Evolutionary conservation across 495 filamentous ascomycete species (phyloP).

Genomic region (Symbiotaphrina buchneri): DNA sequence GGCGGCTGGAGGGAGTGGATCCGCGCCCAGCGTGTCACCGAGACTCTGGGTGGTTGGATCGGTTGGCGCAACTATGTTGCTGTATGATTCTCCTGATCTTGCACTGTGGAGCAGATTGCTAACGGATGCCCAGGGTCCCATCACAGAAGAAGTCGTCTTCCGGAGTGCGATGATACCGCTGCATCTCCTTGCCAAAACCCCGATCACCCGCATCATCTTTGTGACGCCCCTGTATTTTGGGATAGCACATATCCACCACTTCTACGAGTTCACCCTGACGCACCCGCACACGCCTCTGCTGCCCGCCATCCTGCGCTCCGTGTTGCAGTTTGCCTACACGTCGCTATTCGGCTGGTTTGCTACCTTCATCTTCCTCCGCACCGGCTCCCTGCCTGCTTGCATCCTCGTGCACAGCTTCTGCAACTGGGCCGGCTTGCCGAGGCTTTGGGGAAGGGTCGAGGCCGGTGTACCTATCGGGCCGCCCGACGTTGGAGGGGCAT

Average conservation of each 20-base stretch:
- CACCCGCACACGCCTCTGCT: slow-evolving; percentile 43
- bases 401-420: slow-evolving; percentile 72
- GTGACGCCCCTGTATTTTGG: slow-evolving; percentile 79
- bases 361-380: slow-evolving; percentile 74
- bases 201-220: slow-evolving; percentile 35
- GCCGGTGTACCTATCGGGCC: slow-evolving; percentile 12
- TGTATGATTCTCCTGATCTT: slow-evolving; percentile 16
- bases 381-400: slow-evolving; percentile 51
- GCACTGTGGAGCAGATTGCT: slow-evolving; percentile 4
- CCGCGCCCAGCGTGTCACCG: slow-evolving; percentile 15
- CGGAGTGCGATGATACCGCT: slow-evolving; percentile 65
- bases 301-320: slow-evolving; percentile 37
- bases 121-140: slow-evolving; percentile 39
- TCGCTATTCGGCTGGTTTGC: slow-evolving; percentile 85
- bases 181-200: slow-evolving; percentile 42
- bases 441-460: slow-evolving; percentile 59
- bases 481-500: slow-evolving; percentile 6
- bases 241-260: slow-evolving; percentile 85
- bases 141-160: slow-evolving; percentile 88
- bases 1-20: slow-evolving; percentile 46
- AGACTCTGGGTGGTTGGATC: slow-evolving; percentile 33
- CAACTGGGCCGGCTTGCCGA: slow-evolving; percentile 79
- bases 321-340: slow-evolving; percentile 82
- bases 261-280: slow-evolving; percentile 77
- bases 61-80: slow-evolving; percentile 43